These are phyloP conservation scores for Linaria vulgaris DNA, from an alignment of 257 asterid species.

Conservation along the genomic window DNA sequence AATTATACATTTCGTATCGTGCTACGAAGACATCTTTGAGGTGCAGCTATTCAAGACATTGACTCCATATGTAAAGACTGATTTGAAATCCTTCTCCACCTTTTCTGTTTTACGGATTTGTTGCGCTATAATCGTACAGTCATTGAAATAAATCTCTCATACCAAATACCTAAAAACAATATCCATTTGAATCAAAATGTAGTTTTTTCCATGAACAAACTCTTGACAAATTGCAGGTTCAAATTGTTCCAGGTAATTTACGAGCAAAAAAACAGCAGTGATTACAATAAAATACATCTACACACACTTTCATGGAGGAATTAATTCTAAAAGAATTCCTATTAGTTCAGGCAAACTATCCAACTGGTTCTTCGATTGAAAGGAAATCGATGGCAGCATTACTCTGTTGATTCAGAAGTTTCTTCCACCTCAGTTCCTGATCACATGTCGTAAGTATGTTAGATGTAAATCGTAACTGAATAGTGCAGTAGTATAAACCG, in stretches of 20 bases:
- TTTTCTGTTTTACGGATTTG: too few relatives aligned
- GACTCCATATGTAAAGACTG: neutral
- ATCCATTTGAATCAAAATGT: too few relatives aligned
- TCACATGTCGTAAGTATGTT: constrained; percentile 19
- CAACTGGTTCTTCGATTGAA: neutral
- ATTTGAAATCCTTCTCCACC: neutral
- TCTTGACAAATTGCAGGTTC: too few relatives aligned
- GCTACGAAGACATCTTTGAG: too few relatives aligned
- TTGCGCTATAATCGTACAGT: too few relatives aligned
- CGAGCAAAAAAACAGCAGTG: neutral
- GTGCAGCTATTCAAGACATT: neutral
- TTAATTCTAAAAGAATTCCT: constrained; percentile 4
- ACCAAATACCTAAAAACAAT: too few relatives aligned
- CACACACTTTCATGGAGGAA: neutral
- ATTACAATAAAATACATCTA: neutral
- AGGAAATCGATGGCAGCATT: constrained; percentile 15
- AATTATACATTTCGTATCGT: too few relatives aligned
- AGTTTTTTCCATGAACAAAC: too few relatives aligned
- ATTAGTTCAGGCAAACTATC: constrained; percentile 2
- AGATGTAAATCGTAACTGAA: constrained; percentile 6
- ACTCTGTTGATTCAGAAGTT: constrained; percentile 32
- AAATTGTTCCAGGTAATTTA: neutral
- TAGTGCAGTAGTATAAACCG: neutral
- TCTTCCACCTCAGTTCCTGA: constrained; percentile 38
- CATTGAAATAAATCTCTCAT: too few relatives aligned